Percentiles rank a stretch among this genome's conserved stretches.
Conservation (phyloP, 345 rosid species). For the Linum usitatissimum region DNA sequence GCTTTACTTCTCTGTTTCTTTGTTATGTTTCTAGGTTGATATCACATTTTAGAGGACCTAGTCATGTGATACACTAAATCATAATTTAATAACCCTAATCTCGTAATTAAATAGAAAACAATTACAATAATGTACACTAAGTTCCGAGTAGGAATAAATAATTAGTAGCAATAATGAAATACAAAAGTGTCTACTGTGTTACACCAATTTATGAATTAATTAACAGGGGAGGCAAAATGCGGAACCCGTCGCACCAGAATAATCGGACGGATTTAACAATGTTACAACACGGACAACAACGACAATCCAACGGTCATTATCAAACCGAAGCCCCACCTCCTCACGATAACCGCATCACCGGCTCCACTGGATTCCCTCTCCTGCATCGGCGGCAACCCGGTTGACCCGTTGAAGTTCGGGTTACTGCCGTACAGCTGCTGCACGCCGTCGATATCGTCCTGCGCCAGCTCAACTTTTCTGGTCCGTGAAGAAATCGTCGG, state of each 20-base stretch:
- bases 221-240: too few relatives aligned
- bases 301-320: neutral
- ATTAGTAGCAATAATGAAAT: too few relatives aligned
- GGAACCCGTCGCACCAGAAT: neutral
- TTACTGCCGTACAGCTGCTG: conserved; percentile 1
- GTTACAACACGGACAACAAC: neutral
- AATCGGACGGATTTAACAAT: neutral
- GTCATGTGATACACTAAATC: too few relatives aligned
- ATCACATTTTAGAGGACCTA: too few relatives aligned
- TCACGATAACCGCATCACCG: neutral
- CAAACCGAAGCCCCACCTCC: neutral
- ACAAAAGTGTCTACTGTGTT: neutral
- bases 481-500: neutral
- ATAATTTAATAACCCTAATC: too few relatives aligned
- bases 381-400: neutral
- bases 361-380: neutral
- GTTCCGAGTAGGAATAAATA: too few relatives aligned
- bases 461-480: neutral
- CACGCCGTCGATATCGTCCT: neutral
- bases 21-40: too few relatives aligned
- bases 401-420: neutral
- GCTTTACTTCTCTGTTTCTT: too few relatives aligned
- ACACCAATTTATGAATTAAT: neutral
- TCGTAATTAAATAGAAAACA: too few relatives aligned
- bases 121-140: too few relatives aligned